Percentiles rank a stretch among this genome's conserved stretches.
These are phyloP conservation scores for Ganoderma boninense DNA, from an alignment of 1,284 basidiomycete genomes.

Conservation along the genomic window DNA sequence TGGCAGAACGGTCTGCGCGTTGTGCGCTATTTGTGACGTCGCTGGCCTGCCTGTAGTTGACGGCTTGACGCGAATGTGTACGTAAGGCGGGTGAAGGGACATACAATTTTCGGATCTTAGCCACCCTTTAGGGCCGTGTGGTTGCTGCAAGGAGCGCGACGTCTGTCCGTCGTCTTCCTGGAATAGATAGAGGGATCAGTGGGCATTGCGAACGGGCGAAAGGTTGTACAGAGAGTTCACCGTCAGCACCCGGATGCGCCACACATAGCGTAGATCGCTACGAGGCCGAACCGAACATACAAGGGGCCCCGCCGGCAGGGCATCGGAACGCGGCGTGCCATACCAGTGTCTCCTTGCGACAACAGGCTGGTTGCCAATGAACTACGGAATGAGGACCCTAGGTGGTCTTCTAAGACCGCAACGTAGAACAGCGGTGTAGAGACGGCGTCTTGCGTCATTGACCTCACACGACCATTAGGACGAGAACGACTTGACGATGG, in stretches of 20 bases:
- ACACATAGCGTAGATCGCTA: neutral
- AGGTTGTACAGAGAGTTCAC: neutral
- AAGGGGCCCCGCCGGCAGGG: neutral
- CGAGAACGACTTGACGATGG: neutral
- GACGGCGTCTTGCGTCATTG: neutral
- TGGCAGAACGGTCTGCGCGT: neutral
- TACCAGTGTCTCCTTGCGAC: neutral
- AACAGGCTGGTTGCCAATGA: neutral
- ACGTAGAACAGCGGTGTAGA: neutral
- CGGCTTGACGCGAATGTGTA: constrained; percentile 6
- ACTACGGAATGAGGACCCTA: neutral
- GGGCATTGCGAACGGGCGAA: neutral
- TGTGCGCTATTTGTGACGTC: constrained; percentile 14
- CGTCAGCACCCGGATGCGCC: neutral
- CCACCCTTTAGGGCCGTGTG: constrained; percentile 8
- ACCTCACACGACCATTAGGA: neutral
- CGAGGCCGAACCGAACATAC: neutral
- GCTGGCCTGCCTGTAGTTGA: constrained; percentile 8
- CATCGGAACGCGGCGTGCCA: neutral
- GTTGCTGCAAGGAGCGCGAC: constrained; percentile 10
- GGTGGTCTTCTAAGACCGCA: neutral
- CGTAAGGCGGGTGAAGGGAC: constrained; percentile 21
- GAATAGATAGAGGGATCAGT: neutral
- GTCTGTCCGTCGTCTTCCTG: neutral
- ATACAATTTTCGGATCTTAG: constrained; percentile 21